Base-by-base conservation (phyloP, 1,284 basidiomycete species). In the Leccinum pachyderme region DNA sequence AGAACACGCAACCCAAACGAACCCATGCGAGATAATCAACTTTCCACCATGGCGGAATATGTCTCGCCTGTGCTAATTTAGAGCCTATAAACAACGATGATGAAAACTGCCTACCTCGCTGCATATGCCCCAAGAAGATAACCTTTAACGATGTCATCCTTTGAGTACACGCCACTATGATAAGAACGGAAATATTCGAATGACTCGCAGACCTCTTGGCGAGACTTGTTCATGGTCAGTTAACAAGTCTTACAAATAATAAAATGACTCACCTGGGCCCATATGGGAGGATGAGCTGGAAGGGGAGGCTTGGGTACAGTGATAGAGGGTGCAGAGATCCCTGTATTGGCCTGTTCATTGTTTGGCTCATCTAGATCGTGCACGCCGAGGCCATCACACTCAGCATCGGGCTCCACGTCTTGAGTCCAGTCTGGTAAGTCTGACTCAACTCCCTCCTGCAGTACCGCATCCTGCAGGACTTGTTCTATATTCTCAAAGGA, bases 11-110 rank as follows among this genome's bases (percentile, higher is more conserved):
- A 35, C 43, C 49, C 22, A 43, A 9, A 65, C 80, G 53, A 62
- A 91, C 89, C 88, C 89, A 68, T 91, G 89, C 7, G 89, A 91
- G 51, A 91, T 82, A 47, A 91, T 89, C 7, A 90, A 65, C 60
- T 75, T 81, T 24, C 89, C 89, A 15, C 70, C 74, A 41, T 83
- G 78, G 43, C 77, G 73, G 61, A 87, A 91, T 12, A 75, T 60
- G 63, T 91, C 89, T 6, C 87, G 86, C 49, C 89, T 91, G 61
- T 24, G 46, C 46, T 33, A 53, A 52, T 18, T 52, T 49, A 61
- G 59, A 35, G 52, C 41, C 50, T 57, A 25, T 47, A 31, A 35
- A 12, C 24, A 13, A 32, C 13, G 49, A 35, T 47, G 49, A 24
- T 28, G 52, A 43, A 33, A 50, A 51, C 33, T 27, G 66, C 75